These are phyloP conservation scores for Sporothrix brasiliensis DNA, from an alignment of 2,329 filamentous ascomycete species.

Conservation along the genomic window DNA sequence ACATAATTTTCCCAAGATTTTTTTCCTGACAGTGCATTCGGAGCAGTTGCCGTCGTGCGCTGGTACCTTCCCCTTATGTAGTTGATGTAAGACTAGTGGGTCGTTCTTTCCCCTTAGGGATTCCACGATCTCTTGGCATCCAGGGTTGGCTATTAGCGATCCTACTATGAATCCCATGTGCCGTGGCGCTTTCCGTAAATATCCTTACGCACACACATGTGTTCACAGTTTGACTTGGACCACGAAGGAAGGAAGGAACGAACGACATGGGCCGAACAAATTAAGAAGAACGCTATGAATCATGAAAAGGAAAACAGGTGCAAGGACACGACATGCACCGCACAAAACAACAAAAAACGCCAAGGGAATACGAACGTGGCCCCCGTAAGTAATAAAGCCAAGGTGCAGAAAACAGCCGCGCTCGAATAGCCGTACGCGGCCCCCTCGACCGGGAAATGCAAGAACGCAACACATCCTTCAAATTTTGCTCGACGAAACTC, in stretches of 20 bases:
- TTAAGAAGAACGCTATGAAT: background rate
- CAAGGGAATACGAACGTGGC: no score
- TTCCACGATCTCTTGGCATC: background rate
- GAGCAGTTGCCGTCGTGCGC: background rate
- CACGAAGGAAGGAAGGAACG: background rate
- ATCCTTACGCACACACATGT: background rate
- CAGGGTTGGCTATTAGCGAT: background rate
- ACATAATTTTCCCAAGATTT: background rate
- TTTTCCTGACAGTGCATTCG: background rate
- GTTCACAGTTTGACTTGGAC: background rate
- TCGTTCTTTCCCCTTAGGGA: background rate
- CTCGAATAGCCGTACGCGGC: no score
- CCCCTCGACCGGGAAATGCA: no score
- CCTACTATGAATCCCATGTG: background rate
- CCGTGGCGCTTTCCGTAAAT: background rate
- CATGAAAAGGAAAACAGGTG: background rate
- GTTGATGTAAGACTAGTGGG: background rate
- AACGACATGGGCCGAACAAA: background rate
- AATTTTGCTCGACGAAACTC: no score
- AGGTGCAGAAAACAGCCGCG: no score
- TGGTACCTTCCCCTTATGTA: background rate
- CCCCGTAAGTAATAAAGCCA: no score
- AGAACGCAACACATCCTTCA: no score
- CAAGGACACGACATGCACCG: background rate
- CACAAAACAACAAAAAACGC: background rate